Base-by-base conservation (phyloP, 2,329 filamentous ascomycete genomes). In the Claviceps africana region DNA sequence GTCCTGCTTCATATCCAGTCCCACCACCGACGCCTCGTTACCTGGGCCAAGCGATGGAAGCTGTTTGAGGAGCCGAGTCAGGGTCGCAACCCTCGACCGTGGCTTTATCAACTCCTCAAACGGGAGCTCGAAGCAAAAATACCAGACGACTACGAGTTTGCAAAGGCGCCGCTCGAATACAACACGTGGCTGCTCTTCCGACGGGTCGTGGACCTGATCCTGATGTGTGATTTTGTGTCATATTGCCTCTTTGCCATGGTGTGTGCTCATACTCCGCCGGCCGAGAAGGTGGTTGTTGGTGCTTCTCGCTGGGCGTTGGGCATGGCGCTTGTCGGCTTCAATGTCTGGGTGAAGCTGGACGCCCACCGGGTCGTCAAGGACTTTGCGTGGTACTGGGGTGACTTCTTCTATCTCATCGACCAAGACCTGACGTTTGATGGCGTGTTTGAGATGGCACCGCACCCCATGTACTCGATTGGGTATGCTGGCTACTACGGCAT, bases 351-450 rank as follows among this genome's bases (percentile, higher is more conserved):
- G 57, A 98, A 98, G 71, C 77, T 98, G 56, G 93, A 98, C 69
- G 93, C 93, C 21, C 93, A 98, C 68, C 81, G 93, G 55, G 93
- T 98, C 48, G 93, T 98, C 64, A 97, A 97, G 70, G 93, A 98
- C 70, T 98, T 90, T 71, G 93, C 93, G 30, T 98, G 93, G 93
- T 98, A 97, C 70, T 98, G 93, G 93, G 93, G 93, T 56, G 93
- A 98, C 69, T 97, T 97, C 71, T 98, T 97, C 76, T 98, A 89
- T 70, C 83, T 98, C 63, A 88, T 98, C 67, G 93, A 98, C 69
- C 90, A 97, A 71, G 88, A 95, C 64, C 76, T 98, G 66, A 97
- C 90, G 48, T 98, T 98, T 67, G 93, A 98, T 65, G 93, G 93
- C 53, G 93, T 98, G 56, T 98, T 97, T 66, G 93, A 98, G 71